Conservation (phyloP, 768 basidiomycete genomes). For the Suillus lakei region DNA sequence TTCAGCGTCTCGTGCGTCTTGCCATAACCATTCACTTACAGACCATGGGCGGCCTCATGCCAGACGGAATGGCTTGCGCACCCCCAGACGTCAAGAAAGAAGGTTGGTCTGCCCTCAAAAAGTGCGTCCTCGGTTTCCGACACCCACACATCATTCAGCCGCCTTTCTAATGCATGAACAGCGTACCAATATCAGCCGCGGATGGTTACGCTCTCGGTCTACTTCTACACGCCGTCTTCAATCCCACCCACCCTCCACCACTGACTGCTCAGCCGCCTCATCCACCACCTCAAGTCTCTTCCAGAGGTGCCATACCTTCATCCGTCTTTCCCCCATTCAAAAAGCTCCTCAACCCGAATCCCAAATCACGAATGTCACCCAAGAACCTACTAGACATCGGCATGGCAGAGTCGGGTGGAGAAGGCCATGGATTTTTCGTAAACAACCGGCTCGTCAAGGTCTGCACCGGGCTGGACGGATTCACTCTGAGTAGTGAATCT, state of each 20-base stretch:
- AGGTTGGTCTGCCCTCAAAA: conserved; percentile 84
- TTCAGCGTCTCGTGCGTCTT: neutral
- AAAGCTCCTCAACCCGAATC: conserved; percentile 87
- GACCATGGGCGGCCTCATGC: conserved; percentile 70
- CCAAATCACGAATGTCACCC: conserved; percentile 75
- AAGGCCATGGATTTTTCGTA: conserved; percentile 77
- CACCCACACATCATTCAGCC: neutral
- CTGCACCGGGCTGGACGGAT: conserved; percentile 84
- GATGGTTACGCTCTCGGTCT: conserved; percentile 92
- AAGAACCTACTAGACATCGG: conserved; percentile 81
- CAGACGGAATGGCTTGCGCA: conserved; percentile 62
- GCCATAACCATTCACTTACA: conserved; percentile 33
- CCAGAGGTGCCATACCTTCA: conserved; percentile 76
- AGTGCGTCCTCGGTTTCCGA: conserved; percentile 51
- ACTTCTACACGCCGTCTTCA: conserved; percentile 86
- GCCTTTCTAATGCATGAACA: conserved; percentile 24
- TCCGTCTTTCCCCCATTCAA: conserved; percentile 82
- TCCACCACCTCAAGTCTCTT: conserved; percentile 75
- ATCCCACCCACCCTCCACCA: conserved; percentile 76
- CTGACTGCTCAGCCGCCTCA: conserved; percentile 73
- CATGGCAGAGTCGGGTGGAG: conserved; percentile 66
- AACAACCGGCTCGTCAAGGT: conserved; percentile 84
- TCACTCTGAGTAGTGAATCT: conserved; percentile 76
- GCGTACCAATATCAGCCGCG: conserved; percentile 60
- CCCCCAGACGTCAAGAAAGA: conserved; percentile 88